These are phyloP conservation scores for Nigrospora sphaerica DNA, from an alignment of 2,329 filamentous ascomycete species.

Conservation along the genomic window DNA sequence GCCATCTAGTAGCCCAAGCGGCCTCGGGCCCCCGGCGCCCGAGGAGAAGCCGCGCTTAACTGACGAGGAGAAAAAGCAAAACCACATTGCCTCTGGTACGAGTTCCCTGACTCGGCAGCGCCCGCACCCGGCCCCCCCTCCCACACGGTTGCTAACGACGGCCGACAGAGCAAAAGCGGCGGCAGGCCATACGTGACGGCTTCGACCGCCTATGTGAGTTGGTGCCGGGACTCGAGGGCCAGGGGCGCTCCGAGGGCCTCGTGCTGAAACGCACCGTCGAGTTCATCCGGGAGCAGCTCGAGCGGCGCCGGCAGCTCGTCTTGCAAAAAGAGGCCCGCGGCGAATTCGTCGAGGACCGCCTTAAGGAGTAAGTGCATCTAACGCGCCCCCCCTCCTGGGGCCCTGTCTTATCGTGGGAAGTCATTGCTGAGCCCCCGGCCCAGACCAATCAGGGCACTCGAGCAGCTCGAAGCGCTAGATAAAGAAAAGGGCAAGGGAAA, in stretches of 20 bases:
- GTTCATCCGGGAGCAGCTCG: constrained; percentile 54
- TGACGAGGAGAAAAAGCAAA: constrained; percentile 48
- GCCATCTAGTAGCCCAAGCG: constrained; percentile 11
- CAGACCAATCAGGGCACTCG: constrained; percentile 19
- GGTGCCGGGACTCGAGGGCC: constrained; percentile 75
- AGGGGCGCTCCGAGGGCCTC: constrained; percentile 76
- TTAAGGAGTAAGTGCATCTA: constrained; percentile 31
- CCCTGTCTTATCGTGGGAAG: no score
- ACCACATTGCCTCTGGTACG: constrained; percentile 46
- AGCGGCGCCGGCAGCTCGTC: constrained; percentile 51
- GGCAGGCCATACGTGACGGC: constrained; percentile 70
- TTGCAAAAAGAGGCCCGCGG: constrained; percentile 50
- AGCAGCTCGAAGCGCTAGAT: constrained; percentile 17
- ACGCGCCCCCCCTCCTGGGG: neutral
- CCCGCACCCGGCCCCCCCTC: neutral
- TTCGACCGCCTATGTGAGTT: constrained; percentile 76
- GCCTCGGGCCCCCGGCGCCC: constrained; percentile 11
- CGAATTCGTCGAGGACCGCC: constrained; percentile 37
- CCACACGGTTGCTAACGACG: neutral
- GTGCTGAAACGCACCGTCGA: constrained; percentile 69
- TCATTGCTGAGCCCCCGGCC: neutral
- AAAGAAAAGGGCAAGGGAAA: constrained; percentile 13
- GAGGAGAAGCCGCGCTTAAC: constrained; percentile 44
- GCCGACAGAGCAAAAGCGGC: constrained; percentile 47
- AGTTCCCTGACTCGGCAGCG: neutral